A percentile compares a stretch with the other conserved stretches of the same genome.
phyloP scores from a whole-genome alignment of 148 eudicot genomes.

The Chenopodium suecicum region DNA sequence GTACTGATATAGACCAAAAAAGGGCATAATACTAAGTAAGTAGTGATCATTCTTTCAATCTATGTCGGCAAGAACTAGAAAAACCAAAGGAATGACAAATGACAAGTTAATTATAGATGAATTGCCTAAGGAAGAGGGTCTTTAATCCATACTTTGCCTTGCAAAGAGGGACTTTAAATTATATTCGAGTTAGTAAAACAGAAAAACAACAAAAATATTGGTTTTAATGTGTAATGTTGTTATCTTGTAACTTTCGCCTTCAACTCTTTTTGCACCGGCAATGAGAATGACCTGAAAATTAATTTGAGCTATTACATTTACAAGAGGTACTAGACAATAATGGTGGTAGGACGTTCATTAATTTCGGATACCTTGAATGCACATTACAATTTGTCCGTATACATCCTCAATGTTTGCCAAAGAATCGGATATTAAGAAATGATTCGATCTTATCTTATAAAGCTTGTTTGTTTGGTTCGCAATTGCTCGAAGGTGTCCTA shows the following conservation, averaged over 20 bases:
- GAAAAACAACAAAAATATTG: not conserved
- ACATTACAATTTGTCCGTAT: not conserved
- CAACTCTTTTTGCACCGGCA: not conserved
- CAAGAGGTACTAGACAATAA: not conserved
- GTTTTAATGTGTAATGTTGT: not conserved
- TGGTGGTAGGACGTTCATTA: not conserved
- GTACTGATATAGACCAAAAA: not conserved
- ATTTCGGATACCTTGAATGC: not conserved
- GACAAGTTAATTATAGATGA: not conserved
- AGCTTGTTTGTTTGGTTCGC: not conserved
- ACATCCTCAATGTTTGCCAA: too few relatives aligned
- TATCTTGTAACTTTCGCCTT: not conserved
- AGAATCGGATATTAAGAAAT: not conserved
- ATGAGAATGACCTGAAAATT: not conserved
- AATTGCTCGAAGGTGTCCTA: not conserved
- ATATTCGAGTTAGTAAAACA: not conserved
- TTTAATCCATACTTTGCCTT: not conserved
- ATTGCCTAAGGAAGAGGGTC: not conserved
- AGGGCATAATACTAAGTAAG: too few relatives aligned
- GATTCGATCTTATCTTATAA: not conserved
- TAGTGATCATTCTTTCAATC: not conserved
- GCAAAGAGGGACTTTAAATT: not conserved
- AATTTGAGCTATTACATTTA: not conserved
- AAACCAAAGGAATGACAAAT: not conserved
- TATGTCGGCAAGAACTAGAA: not conserved